These are phyloP conservation scores for Lipomyces mesembrius DNA, from an alignment of 805 yeast genomes.

Conservation along the genomic window DNA sequence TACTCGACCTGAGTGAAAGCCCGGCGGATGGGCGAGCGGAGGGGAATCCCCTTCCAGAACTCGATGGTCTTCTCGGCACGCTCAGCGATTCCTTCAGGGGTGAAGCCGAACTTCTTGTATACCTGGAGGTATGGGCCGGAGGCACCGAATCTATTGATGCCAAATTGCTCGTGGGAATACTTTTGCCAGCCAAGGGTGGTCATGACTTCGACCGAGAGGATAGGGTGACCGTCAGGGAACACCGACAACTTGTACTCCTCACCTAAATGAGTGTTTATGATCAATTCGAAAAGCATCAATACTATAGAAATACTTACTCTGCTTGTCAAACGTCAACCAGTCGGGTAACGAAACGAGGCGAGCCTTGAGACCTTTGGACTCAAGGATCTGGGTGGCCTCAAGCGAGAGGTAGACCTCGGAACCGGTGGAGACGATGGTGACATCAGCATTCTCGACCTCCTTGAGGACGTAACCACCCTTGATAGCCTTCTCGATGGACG, in stretches of 20 bases:
- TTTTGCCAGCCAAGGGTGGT: conserved; percentile 90
- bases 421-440: conserved; percentile 87
- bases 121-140: conserved; percentile 87
- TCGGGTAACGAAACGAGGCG: conserved; percentile 92
- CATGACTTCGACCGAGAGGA: conserved; percentile 91
- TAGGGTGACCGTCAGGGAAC: conserved; percentile 93
- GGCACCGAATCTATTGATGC: conserved; percentile 94
- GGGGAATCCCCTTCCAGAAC: conserved; percentile 74
- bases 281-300: neutral
- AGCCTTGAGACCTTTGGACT: conserved; percentile 68
- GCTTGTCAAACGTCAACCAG: conserved; percentile 85
- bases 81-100: conserved; percentile 87
- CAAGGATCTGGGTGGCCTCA: conserved; percentile 78
- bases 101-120: conserved; percentile 85
- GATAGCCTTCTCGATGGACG: conserved; percentile 84
- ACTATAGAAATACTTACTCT: conserved; percentile 49
- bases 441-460: conserved; percentile 62
- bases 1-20: conserved; percentile 55
- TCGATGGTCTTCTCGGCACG: conserved; percentile 80
- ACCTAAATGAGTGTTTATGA: neutral
- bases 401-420: conserved; percentile 87
- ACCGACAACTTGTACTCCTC: conserved; percentile 80
- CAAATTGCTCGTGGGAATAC: conserved; percentile 95
- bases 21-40: conserved; percentile 75
- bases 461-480: conserved; percentile 92